These are phyloP conservation scores for Aureobasidium leucospermi DNA, from an alignment of 2,329 filamentous ascomycete species.

Conservation along the genomic window DNA sequence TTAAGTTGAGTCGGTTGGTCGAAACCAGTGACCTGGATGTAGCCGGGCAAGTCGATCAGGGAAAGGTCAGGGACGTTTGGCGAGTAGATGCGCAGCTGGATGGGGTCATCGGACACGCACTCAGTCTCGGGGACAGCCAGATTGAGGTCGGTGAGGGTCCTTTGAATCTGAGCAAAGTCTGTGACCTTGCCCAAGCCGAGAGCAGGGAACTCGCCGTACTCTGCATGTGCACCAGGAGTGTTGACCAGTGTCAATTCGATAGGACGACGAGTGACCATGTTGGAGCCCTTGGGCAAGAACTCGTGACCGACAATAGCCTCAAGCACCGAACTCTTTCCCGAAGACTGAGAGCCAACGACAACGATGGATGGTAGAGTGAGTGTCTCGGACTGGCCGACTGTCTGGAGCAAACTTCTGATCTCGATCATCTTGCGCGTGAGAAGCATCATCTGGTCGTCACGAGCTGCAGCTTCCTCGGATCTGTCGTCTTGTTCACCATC, in stretches of 20 bases:
- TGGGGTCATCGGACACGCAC: constrained; percentile 94
- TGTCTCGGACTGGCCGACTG: constrained; percentile 82
- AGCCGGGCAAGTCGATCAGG: constrained; percentile 90
- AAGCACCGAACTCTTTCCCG: constrained; percentile 93
- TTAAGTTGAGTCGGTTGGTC: constrained; percentile 89
- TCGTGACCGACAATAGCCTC: constrained; percentile 97
- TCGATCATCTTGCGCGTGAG: constrained; percentile 99
- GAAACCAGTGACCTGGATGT: constrained; percentile 89
- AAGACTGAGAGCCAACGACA: constrained; percentile 98
- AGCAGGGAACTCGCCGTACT: constrained; percentile 95
- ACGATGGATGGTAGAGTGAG: constrained; percentile 92
- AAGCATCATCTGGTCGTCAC: constrained; percentile 99
- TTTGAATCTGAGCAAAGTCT: constrained; percentile 87
- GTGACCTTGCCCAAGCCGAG: constrained; percentile 82
- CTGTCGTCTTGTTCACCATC: constrained; percentile 56
- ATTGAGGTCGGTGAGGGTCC: constrained; percentile 90
- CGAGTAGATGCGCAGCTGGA: constrained; percentile 91
- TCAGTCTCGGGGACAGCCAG: constrained; percentile 82
- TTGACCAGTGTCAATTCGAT: constrained; percentile 96
- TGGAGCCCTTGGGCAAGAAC: constrained; percentile 93
- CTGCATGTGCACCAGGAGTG: constrained; percentile 74
- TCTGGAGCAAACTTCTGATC: constrained; percentile 84
- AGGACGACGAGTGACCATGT: constrained; percentile 94
- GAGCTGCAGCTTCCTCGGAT: constrained; percentile 58
- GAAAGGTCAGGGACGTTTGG: constrained; percentile 93